Evolutionary conservation across 2,329 filamentous ascomycete species (phyloP).

Genomic region (Colletotrichum sojae): DNA sequence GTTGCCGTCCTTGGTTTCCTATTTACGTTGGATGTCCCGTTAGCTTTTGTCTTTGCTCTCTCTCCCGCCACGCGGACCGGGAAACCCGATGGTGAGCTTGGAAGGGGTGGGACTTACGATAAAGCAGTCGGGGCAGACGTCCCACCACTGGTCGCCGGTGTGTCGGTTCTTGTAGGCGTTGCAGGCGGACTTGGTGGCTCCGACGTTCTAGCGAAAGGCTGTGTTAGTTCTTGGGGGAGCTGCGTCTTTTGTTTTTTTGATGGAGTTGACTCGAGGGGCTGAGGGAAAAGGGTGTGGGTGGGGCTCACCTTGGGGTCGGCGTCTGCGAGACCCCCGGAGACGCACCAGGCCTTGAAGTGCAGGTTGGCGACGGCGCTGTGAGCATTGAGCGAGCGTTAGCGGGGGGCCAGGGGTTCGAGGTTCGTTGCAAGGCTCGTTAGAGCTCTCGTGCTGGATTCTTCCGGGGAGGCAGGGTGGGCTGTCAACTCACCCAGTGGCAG

Average conservation of each 20-base stretch:
- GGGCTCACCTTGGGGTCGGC: slow-evolving; percentile 1
- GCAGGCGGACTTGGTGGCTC: slow-evolving; percentile 17
- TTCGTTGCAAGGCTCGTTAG: background rate
- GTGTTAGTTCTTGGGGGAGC: no score
- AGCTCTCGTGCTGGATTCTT: no score
- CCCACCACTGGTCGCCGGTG: slow-evolving; percentile 16
- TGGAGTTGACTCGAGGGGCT: no score
- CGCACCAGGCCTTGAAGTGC: slow-evolving; percentile 14
- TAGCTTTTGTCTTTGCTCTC: background rate
- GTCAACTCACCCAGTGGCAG: slow-evolving; percentile 9
- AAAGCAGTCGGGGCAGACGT: slow-evolving; percentile 14
- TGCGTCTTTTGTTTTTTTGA: no score
- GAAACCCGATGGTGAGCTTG: no score
- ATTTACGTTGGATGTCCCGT: background rate
- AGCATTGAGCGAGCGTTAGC: background rate
- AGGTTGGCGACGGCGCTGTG: slow-evolving; percentile 16
- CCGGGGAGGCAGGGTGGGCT: background rate
- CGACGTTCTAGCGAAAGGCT: background rate
- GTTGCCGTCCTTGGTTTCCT: slow-evolving; percentile 20
- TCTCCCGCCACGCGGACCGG: background rate
- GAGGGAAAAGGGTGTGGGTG: background rate
- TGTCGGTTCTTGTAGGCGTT: slow-evolving; percentile 18
- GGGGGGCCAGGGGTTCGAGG: no score
- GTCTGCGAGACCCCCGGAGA: slow-evolving; percentile 8
- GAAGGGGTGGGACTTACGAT: no score